These are phyloP conservation scores for Physcomitrium patens DNA, from an alignment of 225 moss, liverwort and hornwort genomes.

Conservation along the genomic window DNA sequence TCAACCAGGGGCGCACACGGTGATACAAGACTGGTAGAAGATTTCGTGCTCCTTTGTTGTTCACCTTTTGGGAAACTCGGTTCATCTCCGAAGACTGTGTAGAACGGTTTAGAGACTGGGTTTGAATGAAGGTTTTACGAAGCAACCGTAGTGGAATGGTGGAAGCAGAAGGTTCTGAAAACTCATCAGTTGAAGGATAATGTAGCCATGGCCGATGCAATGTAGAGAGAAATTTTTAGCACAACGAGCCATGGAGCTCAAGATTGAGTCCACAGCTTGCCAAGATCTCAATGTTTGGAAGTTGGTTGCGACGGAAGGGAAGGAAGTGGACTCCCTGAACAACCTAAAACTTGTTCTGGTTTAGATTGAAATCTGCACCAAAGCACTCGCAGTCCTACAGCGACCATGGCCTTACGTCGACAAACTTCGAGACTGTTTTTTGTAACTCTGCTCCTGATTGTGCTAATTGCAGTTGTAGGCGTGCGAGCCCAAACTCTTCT, in stretches of 20 bases:
- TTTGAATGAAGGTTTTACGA: background rate
- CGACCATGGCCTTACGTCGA: background rate
- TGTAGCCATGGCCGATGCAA: background rate
- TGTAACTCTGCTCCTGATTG: background rate
- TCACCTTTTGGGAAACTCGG: background rate
- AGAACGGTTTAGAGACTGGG: no score
- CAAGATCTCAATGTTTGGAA: no score
- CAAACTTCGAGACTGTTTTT: background rate
- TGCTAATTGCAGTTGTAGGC: background rate
- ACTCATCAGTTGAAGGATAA: background rate
- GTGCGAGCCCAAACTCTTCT: background rate
- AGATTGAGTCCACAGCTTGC: no score
- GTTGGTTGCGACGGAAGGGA: no score
- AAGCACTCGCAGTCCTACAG: no score
- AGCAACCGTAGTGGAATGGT: background rate
- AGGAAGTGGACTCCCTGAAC: no score
- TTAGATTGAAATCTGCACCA: no score
- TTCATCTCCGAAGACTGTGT: background rate
- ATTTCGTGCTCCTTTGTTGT: conserved; percentile 8
- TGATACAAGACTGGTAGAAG: conserved; percentile 1
- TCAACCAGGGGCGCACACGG: background rate
- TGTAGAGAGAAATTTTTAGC: no score
- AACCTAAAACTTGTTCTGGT: no score
- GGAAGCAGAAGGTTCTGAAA: background rate
- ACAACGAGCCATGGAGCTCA: no score